Evolutionary conservation across 2,329 filamentous ascomycete species (phyloP).

Genomic region (Aspergillus persii): DNA sequence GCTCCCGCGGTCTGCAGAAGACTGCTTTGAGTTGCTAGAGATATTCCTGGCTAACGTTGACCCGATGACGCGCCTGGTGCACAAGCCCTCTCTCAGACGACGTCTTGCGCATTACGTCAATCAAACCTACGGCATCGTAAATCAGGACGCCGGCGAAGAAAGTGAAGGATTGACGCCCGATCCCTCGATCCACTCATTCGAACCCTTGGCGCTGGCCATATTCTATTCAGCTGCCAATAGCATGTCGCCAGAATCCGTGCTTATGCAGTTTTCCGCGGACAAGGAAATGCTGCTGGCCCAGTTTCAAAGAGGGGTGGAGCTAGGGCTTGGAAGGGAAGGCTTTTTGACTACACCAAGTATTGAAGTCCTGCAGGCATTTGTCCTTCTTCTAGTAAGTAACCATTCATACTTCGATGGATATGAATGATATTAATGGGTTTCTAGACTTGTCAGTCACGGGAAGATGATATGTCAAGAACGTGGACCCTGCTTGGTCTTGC

Average conservation of each 20-base stretch:
- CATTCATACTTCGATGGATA: neutral
- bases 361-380: conserved; percentile 6
- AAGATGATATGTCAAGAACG: conserved; percentile 13
- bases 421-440: neutral
- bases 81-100: conserved; percentile 3
- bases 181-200: neutral
- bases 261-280: neutral
- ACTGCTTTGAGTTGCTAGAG: conserved; percentile 4
- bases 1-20: conserved; percentile 2
- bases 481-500: conserved; percentile 12
- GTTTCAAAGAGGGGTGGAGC: conserved; percentile 3
- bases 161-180: neutral
- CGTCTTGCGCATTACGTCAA: conserved; percentile 1
- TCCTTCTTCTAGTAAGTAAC: conserved; percentile 3
- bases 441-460: conserved; percentile 12
- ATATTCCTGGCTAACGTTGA: conserved; percentile 5
- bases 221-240: conserved; percentile 7
- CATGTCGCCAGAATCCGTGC: neutral
- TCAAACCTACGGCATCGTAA: neutral
- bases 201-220: conserved; percentile 6
- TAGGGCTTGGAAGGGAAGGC: conserved; percentile 3
- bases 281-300: conserved; percentile 3
- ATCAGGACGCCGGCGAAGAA: neutral
- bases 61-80: conserved; percentile 6
- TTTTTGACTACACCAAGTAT: conserved; percentile 4